Evolutionary conservation across 805 yeast species (phyloP).

Genomic region (Wickerhamiella occidentalis): DNA sequence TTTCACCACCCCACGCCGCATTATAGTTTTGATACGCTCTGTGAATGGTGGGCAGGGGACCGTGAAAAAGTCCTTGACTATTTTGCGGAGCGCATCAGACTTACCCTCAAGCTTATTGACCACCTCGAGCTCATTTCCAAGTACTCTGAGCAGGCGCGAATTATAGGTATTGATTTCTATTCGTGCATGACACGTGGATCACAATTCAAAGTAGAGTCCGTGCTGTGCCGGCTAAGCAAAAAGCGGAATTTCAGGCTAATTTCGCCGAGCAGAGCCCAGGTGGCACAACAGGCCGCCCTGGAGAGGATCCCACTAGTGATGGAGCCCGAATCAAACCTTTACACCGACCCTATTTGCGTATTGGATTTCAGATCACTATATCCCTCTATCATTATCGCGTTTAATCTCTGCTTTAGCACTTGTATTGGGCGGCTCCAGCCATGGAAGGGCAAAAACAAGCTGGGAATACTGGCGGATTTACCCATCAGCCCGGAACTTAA

Average conservation of each 20-base stretch:
- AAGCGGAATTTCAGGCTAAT: conserved; percentile 58
- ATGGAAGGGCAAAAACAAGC: conserved; percentile 27
- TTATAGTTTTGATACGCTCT: conserved; percentile 38
- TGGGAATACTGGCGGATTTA: conserved; percentile 32
- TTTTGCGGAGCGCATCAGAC: conserved; percentile 35
- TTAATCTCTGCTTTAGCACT: conserved; percentile 53
- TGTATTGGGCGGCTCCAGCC: conserved; percentile 29
- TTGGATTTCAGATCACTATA: conserved; percentile 88
- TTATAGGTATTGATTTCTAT: conserved; percentile 80
- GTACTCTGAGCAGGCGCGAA: conserved; percentile 70
- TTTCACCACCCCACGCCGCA: conserved; percentile 59
- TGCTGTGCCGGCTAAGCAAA: conserved; percentile 61
- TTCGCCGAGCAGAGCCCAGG: conserved; percentile 73
- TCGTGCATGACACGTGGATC: conserved; percentile 87
- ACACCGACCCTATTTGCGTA: conserved; percentile 80
- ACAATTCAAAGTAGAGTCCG: conserved; percentile 85
- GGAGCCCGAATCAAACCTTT: conserved; percentile 81
- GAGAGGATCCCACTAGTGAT: conserved; percentile 82
- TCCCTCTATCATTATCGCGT: conserved; percentile 86
- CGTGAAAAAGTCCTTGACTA: conserved; percentile 33
- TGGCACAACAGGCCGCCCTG: conserved; percentile 69
- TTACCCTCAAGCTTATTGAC: conserved; percentile 39
- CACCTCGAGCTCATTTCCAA: conserved; percentile 55
- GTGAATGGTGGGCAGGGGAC: conserved; percentile 33
- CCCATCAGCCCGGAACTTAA: conserved; percentile 47